phyloP scores from a whole-genome alignment of 805 yeast genomes.

The Metahyphopichia silvanorum region DNA sequence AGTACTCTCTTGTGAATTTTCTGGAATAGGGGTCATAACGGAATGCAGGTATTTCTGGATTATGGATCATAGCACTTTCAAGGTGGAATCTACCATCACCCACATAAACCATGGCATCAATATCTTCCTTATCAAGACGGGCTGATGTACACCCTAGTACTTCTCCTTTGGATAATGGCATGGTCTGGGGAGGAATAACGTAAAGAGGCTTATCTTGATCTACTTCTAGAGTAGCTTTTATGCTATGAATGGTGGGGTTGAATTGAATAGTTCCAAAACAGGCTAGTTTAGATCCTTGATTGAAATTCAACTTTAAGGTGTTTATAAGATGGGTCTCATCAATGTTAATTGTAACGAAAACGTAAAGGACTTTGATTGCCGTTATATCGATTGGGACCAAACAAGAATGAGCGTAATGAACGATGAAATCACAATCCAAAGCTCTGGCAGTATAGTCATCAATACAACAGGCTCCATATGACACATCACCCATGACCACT shows the following conservation, averaged over 20 bases:
- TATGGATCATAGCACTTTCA: slow-evolving; percentile 96
- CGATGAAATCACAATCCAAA: slow-evolving; percentile 87
- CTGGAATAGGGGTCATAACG: slow-evolving; percentile 94
- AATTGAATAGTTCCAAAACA: slow-evolving; percentile 95
- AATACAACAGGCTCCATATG: slow-evolving; percentile 98
- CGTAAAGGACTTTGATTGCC: slow-evolving; percentile 84
- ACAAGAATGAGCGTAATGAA: slow-evolving; percentile 97
- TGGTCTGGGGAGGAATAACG: slow-evolving; percentile 83
- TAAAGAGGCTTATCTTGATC: slow-evolving; percentile 51
- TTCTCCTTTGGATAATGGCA: slow-evolving; percentile 93
- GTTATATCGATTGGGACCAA: slow-evolving; percentile 94
- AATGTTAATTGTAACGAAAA: slow-evolving; percentile 89
- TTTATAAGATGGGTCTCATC: slow-evolving; percentile 79
- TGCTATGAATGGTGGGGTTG: slow-evolving; percentile 87
- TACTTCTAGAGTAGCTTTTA: slow-evolving; percentile 55
- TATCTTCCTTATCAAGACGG: slow-evolving; percentile 57
- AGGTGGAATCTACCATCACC: slow-evolving; percentile 97
- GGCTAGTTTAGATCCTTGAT: slow-evolving; percentile 63
- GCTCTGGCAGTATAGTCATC: slow-evolving; percentile 95
- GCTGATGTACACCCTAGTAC: slow-evolving; percentile 96
- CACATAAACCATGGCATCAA: slow-evolving; percentile 80
- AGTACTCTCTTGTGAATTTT: slow-evolving; percentile 84
- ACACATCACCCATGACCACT: slow-evolving; percentile 96
- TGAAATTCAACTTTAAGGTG: slow-evolving; percentile 71
- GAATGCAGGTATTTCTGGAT: slow-evolving; percentile 87